phyloP scores from a whole-genome alignment of 2,329 filamentous ascomycete genomes.

The Colletotrichum brevisporum region DNA sequence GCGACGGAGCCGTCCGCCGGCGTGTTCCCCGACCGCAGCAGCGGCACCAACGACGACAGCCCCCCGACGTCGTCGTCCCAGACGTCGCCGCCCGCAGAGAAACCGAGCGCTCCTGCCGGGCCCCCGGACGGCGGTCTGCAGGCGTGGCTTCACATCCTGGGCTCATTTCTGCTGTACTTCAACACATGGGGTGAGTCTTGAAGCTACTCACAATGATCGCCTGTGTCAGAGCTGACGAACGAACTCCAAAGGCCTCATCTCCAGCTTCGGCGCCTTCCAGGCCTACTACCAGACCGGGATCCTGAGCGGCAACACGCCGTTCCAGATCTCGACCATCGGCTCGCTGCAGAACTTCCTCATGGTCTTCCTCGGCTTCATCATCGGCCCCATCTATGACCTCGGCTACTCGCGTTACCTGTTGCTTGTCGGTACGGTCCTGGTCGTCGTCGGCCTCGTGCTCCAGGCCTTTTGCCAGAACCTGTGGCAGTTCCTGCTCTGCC shows the following conservation, averaged over 20 bases:
- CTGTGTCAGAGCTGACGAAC: background rate
- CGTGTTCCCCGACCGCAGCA: background rate
- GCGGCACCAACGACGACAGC: background rate
- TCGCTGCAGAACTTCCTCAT: conserved; percentile 63
- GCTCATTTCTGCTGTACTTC: conserved; percentile 64
- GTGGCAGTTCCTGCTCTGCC: conserved; percentile 52
- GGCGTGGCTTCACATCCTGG: conserved; percentile 64
- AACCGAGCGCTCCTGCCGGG: conserved; percentile 19
- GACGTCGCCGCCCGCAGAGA: conserved; percentile 25
- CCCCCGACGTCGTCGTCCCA: conserved; percentile 27
- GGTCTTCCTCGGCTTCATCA: conserved; percentile 56
- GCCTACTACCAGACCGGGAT: conserved; percentile 62
- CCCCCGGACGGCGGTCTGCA: conserved; percentile 46
- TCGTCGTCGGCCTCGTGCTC: conserved; percentile 59
- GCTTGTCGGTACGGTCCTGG: conserved; percentile 55
- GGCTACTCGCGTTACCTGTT: conserved; percentile 60
- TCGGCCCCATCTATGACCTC: conserved; percentile 62
- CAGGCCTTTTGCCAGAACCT: conserved; percentile 31
- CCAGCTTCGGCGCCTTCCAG: conserved; percentile 67
- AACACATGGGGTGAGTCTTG: conserved; percentile 51
- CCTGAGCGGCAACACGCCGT: conserved; percentile 16
- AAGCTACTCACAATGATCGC: background rate
- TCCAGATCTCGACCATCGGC: conserved; percentile 60
- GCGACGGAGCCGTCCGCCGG: background rate
- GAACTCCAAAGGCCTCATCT: conserved; percentile 49